These are phyloP conservation scores for Licmophora abbreviata DNA, from an alignment of 108 stramenopile genomes.

Conservation along the genomic window DNA sequence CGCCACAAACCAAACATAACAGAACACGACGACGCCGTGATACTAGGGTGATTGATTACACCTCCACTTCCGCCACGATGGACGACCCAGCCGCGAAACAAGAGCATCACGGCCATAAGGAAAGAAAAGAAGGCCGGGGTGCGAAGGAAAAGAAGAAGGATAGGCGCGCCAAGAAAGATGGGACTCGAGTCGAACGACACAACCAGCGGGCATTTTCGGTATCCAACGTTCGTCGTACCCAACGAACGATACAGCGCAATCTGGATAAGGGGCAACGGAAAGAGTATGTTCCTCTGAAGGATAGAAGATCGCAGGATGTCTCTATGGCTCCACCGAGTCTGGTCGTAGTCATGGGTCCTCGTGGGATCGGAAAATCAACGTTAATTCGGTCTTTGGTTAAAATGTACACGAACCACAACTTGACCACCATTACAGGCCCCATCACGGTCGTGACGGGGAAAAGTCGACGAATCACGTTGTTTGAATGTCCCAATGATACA, in stretches of 20 bases:
- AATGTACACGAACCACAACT: constrained; percentile 89
- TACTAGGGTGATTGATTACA: too few species aligned
- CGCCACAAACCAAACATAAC: too few species aligned
- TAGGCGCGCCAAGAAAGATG: constrained; percentile 55
- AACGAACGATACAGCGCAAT: constrained; percentile 92
- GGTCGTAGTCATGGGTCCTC: constrained; percentile 95
- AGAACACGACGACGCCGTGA: too few species aligned
- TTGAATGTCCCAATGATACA: constrained; percentile 94
- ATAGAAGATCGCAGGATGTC: constrained; percentile 41
- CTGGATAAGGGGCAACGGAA: constrained; percentile 92
- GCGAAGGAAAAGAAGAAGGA: constrained; percentile 81
- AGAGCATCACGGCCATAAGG: constrained; percentile 56
- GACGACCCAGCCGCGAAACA: too few species aligned
- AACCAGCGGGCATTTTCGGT: constrained; percentile 94
- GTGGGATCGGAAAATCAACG: constrained; percentile 90
- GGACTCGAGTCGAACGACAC: constrained; percentile 66
- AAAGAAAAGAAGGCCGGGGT: constrained; percentile 73
- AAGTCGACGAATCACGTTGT: constrained; percentile 83
- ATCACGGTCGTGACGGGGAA: constrained; percentile 95
- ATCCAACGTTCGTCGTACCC: constrained; percentile 85
- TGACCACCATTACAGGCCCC: constrained; percentile 82
- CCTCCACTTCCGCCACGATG: too few species aligned
- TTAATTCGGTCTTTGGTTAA: constrained; percentile 96
- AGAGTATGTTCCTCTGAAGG: constrained; percentile 86
- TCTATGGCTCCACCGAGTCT: constrained; percentile 75